Conservation (phyloP, 2,329 filamentous ascomycete genomes). For the Ophiocordyceps polyrhachis-furcata region DNA sequence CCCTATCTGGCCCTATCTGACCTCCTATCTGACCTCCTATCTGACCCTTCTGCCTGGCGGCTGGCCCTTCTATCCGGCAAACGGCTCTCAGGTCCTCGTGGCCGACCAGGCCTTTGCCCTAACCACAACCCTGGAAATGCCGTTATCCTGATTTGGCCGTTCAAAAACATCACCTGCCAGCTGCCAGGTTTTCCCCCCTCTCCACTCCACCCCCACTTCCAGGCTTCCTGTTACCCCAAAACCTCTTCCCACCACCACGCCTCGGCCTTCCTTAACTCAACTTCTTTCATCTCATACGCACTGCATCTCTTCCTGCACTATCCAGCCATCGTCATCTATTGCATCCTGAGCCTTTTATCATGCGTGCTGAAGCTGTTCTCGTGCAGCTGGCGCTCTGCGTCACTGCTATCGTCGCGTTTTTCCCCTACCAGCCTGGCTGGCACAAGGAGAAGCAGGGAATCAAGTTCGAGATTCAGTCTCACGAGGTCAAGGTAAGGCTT, state of each 20-base stretch:
- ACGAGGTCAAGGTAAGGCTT: constrained; percentile 7
- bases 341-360: constrained; percentile 6
- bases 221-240: not conserved
- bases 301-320: not conserved
- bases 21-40: not conserved
- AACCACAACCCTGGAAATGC: not conserved
- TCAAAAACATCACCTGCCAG: not conserved
- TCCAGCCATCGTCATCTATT: not conserved
- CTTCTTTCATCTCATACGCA: not conserved
- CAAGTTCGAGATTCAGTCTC: constrained; percentile 23
- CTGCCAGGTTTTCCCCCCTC: not conserved
- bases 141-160: not conserved
- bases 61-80: not conserved
- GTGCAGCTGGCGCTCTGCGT: constrained; percentile 29
- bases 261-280: not conserved
- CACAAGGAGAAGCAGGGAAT: constrained; percentile 11
- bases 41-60: not conserved
- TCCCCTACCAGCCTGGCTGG: constrained; percentile 23
- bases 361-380: constrained; percentile 21
- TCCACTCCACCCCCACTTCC: not conserved
- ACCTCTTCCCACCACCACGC: not conserved
- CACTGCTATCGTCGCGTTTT: constrained; percentile 27
- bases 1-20: not conserved
- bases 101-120: not conserved
- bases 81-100: not conserved